A percentile compares a stretch with the other conserved stretches of the same genome.
Evolutionary conservation across 2,329 filamentous ascomycete genomes (phyloP).

Genomic region (Teratosphaeriaceae sp.): DNA sequence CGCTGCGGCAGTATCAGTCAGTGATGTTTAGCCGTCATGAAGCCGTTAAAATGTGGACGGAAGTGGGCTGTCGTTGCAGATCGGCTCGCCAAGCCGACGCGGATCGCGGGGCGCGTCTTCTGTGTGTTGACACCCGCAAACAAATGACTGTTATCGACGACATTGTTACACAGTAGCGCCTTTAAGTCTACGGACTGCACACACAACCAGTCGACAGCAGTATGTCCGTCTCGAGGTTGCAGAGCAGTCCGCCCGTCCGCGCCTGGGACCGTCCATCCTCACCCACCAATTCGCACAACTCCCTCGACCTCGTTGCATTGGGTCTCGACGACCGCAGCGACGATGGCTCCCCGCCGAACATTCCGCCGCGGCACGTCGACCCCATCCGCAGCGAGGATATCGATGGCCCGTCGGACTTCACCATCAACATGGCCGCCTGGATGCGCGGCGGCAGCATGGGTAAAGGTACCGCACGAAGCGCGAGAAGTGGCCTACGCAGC

Average conservation of each 20-base stretch:
- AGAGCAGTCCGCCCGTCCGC: conserved; percentile 24
- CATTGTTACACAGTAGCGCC: too few species aligned
- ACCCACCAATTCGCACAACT: conserved; percentile 24
- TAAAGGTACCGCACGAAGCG: conserved; percentile 13
- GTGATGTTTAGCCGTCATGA: too few species aligned
- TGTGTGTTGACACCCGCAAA: conserved; percentile 2
- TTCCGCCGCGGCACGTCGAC: conserved; percentile 21
- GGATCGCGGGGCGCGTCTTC: background rate
- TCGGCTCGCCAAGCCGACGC: too few species aligned
- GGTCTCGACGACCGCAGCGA: conserved; percentile 19
- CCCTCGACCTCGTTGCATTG: conserved; percentile 28
- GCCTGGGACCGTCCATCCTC: conserved; percentile 18
- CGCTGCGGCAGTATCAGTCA: conserved; percentile 12
- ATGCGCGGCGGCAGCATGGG: conserved; percentile 18
- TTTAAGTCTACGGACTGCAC: too few species aligned
- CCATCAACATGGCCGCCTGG: conserved; percentile 30
- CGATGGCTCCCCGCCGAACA: conserved; percentile 14
- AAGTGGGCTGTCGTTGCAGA: too few species aligned
- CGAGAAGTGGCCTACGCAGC: conserved; percentile 5
- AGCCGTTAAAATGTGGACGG: too few species aligned
- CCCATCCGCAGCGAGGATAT: conserved; percentile 30
- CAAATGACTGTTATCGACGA: too few species aligned
- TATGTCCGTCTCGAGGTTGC: too few species aligned
- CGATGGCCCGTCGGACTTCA: conserved; percentile 33
- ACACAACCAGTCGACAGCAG: too few species aligned